Conservation (phyloP, 2,329 filamentous ascomycete species). For the Arthrobotrys entomopaga region DNA sequence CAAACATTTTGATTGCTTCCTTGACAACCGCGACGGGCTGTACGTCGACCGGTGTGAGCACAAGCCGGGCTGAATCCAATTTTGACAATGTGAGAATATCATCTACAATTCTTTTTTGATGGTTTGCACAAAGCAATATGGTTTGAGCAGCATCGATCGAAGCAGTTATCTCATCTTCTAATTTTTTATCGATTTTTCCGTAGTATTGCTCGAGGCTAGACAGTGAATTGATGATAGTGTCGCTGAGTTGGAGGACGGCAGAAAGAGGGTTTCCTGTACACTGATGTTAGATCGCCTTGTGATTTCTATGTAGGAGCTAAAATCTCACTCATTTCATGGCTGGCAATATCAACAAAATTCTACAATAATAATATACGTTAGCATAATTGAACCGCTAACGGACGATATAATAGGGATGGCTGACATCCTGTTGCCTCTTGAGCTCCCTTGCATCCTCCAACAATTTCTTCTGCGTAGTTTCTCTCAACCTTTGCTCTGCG, state of each 20-base stretch:
- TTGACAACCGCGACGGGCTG: constrained; percentile 76
- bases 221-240: constrained; percentile 69
- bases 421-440: constrained; percentile 72
- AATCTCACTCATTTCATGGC: constrained; percentile 41
- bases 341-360: constrained; percentile 80
- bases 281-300: not conserved
- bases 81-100: constrained; percentile 75
- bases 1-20: constrained; percentile 45
- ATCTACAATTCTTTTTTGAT: constrained; percentile 78
- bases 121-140: constrained; percentile 80
- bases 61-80: constrained; percentile 70
- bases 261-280: constrained; percentile 80
- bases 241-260: constrained; percentile 78
- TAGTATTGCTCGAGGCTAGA: constrained; percentile 28
- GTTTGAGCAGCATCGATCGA: constrained; percentile 79
- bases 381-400: not conserved
- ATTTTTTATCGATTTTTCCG: constrained; percentile 57
- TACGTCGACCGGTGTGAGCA: constrained; percentile 72
- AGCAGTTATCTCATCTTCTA: constrained; percentile 33
- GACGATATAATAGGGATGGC: not conserved
- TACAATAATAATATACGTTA: constrained; percentile 60
- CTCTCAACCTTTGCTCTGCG: constrained; percentile 84
- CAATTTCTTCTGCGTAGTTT: constrained; percentile 79
- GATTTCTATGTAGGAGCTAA: not conserved
- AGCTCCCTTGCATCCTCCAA: constrained; percentile 83